Evolutionary conservation across 2,329 filamentous ascomycete genomes (phyloP).

Genomic region (Penicillium expansum): DNA sequence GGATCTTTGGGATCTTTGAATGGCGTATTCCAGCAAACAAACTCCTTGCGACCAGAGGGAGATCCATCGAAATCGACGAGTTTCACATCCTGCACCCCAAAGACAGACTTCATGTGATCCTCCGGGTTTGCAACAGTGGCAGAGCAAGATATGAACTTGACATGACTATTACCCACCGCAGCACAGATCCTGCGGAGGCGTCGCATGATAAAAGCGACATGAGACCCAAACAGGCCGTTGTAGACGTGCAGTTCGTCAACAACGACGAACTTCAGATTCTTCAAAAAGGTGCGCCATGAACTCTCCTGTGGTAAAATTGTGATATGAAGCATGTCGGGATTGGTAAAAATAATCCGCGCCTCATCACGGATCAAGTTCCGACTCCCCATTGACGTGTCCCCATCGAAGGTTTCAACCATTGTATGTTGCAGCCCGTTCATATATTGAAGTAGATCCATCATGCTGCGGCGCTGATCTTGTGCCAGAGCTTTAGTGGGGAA

Average conservation of each 20-base stretch:
- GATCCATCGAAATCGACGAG: constrained; percentile 90
- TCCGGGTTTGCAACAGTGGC: constrained; percentile 92
- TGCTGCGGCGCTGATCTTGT: constrained; percentile 85
- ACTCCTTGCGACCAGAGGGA: constrained; percentile 88
- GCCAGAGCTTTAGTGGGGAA: constrained; percentile 96
- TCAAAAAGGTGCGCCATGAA: constrained; percentile 81
- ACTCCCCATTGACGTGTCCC: constrained; percentile 80
- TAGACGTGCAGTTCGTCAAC: constrained; percentile 93
- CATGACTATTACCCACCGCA: constrained; percentile 76
- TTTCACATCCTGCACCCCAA: constrained; percentile 76
- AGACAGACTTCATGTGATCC: constrained; percentile 91
- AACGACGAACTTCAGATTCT: constrained; percentile 86
- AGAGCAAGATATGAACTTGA: constrained; percentile 93
- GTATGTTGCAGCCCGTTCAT: constrained; percentile 73
- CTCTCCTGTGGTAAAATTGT: constrained; percentile 91
- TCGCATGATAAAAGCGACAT: constrained; percentile 93
- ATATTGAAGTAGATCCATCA: constrained; percentile 79
- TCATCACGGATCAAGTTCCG: constrained; percentile 80
- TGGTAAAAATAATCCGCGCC: constrained; percentile 91
- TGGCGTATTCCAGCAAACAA: constrained; percentile 96
- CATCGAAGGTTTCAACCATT: constrained; percentile 91
- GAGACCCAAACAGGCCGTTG: constrained; percentile 89
- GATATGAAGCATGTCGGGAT: constrained; percentile 96
- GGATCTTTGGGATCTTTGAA: constrained; percentile 87
- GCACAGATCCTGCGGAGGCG: constrained; percentile 83